Base-by-base conservation (phyloP, 2,329 filamentous ascomycete genomes). In the Trichoderma sp. region DNA sequence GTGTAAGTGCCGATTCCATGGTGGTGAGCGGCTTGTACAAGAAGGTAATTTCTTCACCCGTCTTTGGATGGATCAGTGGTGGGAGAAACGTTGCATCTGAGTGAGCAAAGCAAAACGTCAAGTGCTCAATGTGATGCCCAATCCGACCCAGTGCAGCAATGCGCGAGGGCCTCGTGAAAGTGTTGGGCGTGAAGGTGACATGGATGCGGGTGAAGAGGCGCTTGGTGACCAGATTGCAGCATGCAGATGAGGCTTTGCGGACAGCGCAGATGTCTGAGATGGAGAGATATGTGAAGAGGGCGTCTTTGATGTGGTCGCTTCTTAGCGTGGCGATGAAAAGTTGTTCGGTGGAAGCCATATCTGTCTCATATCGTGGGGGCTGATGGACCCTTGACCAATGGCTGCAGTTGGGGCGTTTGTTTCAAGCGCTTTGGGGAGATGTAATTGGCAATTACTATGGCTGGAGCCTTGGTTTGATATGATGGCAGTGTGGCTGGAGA, bases 51-150 rank as follows among this genome's bases (percentile, higher is more conserved):
- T 97, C 92, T 71, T 88, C 88, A 55, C 93, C 93, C 11, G 89
- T 93, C 71, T 85, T 79, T 4, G 92, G 91, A 77, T 96, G 91
- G 49, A 97, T 85, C 57, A 97, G 86, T n/a, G 93, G 93, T 19
- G 93, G 92, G 10, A 97, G 84, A 77, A 94, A 94, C 53, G 92
- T 96, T 65, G 92, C 87, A n/a, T 87, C 82, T 6, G 88, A 89
- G 80, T 96, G 93, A 33, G 92, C 87, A 73, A 96, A 87, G 76
- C 85, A 86, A 81, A 97, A 96, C 69, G 87, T 92, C 66, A 97
- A 84, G 70, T 90, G 90, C 79, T 92, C 89, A 75, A 96, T 87
- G 79, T 95, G 88, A 73, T 89, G 89, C 69, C 93, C 94, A 74
- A 97, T 89, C 71, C 92, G 86, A 70, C 89, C 87, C 69, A 97